phyloP scores from a whole-genome alignment of 108 stramenopile genomes.

The Conticribra weissflogii region DNA sequence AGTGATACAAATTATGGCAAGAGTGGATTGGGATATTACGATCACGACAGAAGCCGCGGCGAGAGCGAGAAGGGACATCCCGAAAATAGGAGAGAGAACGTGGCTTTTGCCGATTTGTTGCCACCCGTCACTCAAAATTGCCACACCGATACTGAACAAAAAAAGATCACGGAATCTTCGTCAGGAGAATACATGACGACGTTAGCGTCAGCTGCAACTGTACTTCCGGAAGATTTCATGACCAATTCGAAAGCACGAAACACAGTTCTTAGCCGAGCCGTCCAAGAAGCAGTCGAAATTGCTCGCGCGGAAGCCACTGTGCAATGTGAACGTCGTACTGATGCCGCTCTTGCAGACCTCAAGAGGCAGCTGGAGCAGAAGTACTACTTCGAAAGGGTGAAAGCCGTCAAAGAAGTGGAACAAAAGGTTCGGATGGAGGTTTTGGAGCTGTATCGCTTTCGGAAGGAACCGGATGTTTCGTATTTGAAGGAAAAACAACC shows the following conservation, averaged over 20 bases:
- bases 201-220: not conserved
- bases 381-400: not conserved
- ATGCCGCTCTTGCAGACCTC: not conserved
- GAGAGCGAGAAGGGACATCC: not conserved
- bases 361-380: not conserved
- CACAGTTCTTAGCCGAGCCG: not conserved
- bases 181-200: too few relatives aligned
- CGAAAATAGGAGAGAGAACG: not conserved
- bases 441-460: not conserved
- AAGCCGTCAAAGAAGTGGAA: not conserved
- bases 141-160: not conserved
- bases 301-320: not conserved
- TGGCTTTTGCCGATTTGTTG: not conserved
- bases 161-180: not conserved
- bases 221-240: too few relatives aligned
- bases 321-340: not conserved
- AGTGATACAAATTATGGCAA: not conserved
- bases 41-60: not conserved
- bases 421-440: not conserved
- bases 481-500: not conserved
- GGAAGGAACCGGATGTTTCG: not conserved
- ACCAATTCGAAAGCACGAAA: too few relatives aligned
- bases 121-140: not conserved
- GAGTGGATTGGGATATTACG: not conserved
- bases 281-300: not conserved